Evolutionary conservation across 2,329 filamentous ascomycete species (phyloP).

Genomic region (Neofusicoccum ribis): DNA sequence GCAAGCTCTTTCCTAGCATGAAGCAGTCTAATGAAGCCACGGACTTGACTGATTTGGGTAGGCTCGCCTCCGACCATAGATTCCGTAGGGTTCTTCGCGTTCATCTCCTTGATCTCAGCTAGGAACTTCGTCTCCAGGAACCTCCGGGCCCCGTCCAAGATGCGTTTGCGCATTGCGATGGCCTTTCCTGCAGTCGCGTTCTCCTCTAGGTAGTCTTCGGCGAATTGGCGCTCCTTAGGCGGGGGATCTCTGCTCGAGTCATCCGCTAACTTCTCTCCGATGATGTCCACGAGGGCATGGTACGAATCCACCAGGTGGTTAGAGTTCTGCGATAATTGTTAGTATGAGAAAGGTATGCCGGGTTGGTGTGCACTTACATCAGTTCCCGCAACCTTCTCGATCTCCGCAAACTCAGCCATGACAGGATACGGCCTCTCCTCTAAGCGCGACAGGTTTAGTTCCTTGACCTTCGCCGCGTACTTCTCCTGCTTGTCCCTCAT

Average conservation of each 20-base stretch:
- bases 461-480: slow-evolving; percentile 76
- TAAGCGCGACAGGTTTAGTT: slow-evolving; percentile 72
- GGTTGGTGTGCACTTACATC: slow-evolving; percentile 48
- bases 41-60: slow-evolving; percentile 84
- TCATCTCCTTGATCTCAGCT: slow-evolving; percentile 71
- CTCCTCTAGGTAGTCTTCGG: slow-evolving; percentile 74
- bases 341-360: not conserved
- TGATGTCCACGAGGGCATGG: slow-evolving; percentile 75
- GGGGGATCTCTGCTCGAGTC: slow-evolving; percentile 36
- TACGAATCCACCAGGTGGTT: slow-evolving; percentile 81
- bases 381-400: slow-evolving; percentile 70
- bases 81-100: slow-evolving; percentile 82
- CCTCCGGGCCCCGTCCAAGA: slow-evolving; percentile 74
- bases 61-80: slow-evolving; percentile 88
- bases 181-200: slow-evolving; percentile 64
- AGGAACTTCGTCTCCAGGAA: slow-evolving; percentile 84
- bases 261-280: slow-evolving; percentile 52
- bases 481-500: slow-evolving; percentile 80
- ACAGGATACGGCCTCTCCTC: slow-evolving; percentile 69
- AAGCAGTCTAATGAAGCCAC: slow-evolving; percentile 84
- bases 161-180: slow-evolving; percentile 71
- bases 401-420: slow-evolving; percentile 71
- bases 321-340: slow-evolving; percentile 55
- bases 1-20: slow-evolving; percentile 79
- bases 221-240: slow-evolving; percentile 76